Base-by-base conservation (phyloP, 2,329 filamentous ascomycete genomes). In the Cryphonectria carpinicola region DNA sequence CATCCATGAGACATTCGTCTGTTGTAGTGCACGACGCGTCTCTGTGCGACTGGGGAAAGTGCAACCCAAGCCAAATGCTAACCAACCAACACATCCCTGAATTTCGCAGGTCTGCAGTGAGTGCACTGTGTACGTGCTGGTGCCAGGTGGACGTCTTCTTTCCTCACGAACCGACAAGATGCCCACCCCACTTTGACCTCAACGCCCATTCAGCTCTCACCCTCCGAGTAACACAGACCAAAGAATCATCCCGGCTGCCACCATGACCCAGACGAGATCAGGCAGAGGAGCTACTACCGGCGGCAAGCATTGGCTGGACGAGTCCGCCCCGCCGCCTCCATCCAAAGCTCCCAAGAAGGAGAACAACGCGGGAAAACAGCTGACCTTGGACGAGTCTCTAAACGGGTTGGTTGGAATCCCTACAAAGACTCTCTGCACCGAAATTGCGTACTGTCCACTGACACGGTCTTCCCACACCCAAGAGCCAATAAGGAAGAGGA, bases 401-500 rank as follows among this genome's bases (percentile, higher is more conserved):
- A 60, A 52, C 32, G 61, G 68, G 68, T 52, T 35, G 52, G 68
- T 58, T 37, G 28, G 37, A 19, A 19, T 14, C 17, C 32, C 13
- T 60, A 5, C 22, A 19, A 4, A 8, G 4, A 35, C 37, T 41
- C 7, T 19, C 19, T 35, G 39, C 7, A 32, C 11, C 25, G 22
- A 22, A 49, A 49, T 63, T 32, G 19, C 56, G 58, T 13, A 66
- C 25, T 28, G 13, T 19, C 13, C 19, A 35, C 11, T 56, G 10
- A 37, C 35, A n/a, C 61, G 14, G 58, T 3, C 10, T 17, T 28
- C 35, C 25, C 32, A 62, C 65, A 6, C 28, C 19, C 17, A 46
- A 22, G 61, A 22, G 62, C 54, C 62, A 72, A 78, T 14, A 74
- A 69, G 69, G 67, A 73, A 65, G 69, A 69, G 32, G 70, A 60